These are phyloP conservation scores for Rhododendron henanense DNA, from an alignment of 148 eudicot species.

Conservation along the genomic window DNA sequence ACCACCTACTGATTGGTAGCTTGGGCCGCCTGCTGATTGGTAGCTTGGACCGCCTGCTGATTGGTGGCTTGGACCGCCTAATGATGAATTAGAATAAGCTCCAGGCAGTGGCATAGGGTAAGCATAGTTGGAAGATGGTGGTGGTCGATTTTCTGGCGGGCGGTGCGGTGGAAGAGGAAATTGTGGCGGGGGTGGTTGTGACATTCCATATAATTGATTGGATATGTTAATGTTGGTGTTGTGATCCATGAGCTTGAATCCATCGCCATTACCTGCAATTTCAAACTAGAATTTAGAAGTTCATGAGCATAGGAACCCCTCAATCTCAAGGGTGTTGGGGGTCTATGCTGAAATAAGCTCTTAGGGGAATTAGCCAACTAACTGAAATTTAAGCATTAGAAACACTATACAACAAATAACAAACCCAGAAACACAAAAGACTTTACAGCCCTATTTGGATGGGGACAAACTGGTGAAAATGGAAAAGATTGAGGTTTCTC, in stretches of 20 bases:
- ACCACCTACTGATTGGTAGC: constrained; percentile 1
- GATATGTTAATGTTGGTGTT: constrained; percentile 26
- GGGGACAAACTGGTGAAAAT: neutral
- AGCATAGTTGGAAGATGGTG: constrained; percentile 19
- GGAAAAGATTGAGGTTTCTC: neutral
- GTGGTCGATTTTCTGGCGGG: constrained; percentile 23
- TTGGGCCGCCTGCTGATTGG: neutral
- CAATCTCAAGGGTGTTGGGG: neutral
- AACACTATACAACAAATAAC: neutral
- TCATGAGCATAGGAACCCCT: neutral
- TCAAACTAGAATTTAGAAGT: constrained; percentile 6
- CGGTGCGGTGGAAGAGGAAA: constrained; percentile 19
- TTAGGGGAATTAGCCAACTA: neutral
- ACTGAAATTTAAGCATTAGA: neutral
- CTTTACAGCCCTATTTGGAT: neutral
- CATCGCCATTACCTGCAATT: constrained; percentile 49
- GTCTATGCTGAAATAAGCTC: neutral
- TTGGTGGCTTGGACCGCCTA: constrained; percentile 21
- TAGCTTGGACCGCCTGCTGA: constrained; percentile 23
- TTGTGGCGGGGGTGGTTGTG: constrained; percentile 29
- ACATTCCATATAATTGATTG: constrained; percentile 19
- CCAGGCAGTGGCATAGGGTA: constrained; percentile 31
- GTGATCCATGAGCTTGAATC: constrained; percentile 42
- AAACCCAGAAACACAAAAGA: neutral
- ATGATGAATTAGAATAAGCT: constrained; percentile 26